Conservation (phyloP, 805 yeast species). For the Isabelozyma gotoi region DNA sequence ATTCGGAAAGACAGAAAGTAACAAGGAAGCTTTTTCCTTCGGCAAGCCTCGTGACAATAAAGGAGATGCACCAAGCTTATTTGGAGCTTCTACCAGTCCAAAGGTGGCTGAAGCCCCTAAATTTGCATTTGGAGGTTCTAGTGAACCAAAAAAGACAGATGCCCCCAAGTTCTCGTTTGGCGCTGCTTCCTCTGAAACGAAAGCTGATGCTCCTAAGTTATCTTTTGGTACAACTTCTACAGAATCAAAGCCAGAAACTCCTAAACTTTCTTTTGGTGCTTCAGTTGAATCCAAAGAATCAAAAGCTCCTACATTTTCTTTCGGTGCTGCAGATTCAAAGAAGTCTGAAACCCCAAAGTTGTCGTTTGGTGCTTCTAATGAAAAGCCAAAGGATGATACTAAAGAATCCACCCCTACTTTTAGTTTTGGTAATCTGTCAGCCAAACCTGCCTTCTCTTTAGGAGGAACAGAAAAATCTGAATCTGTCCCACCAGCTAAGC, state of each 20-base stretch:
- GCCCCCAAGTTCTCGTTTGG: neutral
- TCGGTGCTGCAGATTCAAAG: slow-evolving; percentile 8
- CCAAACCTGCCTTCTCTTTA: slow-evolving; percentile 2
- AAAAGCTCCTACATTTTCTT: slow-evolving; percentile 13
- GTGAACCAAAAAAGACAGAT: slow-evolving; percentile 1
- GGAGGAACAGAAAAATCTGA: slow-evolving; percentile 1
- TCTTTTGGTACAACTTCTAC: slow-evolving; percentile 13
- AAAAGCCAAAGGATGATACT: neutral
- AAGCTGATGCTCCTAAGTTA: slow-evolving; percentile 10
- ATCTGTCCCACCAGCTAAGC: neutral
- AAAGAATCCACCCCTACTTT: slow-evolving; percentile 4
- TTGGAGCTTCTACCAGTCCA: neutral
- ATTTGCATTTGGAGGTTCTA: slow-evolving; percentile 15
- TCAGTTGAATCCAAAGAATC: slow-evolving; percentile 1
- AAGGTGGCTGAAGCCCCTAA: slow-evolving; percentile 4
- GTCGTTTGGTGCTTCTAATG: neutral
- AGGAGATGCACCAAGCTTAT: too few relatives aligned
- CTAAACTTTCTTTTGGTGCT: slow-evolving; percentile 8
- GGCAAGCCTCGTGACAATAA: slow-evolving; percentile 2
- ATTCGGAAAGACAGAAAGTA: neutral
- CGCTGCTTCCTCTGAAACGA: neutral
- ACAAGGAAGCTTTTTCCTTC: neutral
- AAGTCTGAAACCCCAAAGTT: neutral
- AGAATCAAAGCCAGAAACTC: slow-evolving; percentile 1
- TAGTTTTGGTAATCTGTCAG: slow-evolving; percentile 6